Evolutionary conservation across 2,329 filamentous ascomycete species (phyloP).

Genomic region (Talaromyces funiculosus): DNA sequence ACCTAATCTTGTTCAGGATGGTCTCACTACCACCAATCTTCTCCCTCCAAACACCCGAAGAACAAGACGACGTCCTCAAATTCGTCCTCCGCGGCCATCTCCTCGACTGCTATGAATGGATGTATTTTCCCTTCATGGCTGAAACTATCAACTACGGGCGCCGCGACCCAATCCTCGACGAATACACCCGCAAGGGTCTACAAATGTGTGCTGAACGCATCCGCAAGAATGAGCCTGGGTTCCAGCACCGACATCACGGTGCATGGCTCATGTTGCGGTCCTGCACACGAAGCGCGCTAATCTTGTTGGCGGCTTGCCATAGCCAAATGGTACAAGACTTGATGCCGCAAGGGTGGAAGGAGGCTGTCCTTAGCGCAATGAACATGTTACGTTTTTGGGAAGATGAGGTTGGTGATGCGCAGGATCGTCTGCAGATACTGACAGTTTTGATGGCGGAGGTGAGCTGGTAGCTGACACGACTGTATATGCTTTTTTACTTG

Average conservation of each 20-base stretch:
- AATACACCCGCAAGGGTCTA: conserved; percentile 26
- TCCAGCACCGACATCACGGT: conserved; percentile 30
- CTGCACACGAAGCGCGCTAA: conserved; percentile 27
- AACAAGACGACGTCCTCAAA: conserved; percentile 27
- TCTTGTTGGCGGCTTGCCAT: conserved; percentile 22
- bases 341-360: conserved; percentile 22
- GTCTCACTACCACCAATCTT: conserved; percentile 19
- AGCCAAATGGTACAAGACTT: conserved; percentile 16
- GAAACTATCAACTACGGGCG: conserved; percentile 24
- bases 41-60: conserved; percentile 20
- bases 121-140: conserved; percentile 34
- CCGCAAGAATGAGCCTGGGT: conserved; percentile 28
- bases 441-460: conserved; percentile 16
- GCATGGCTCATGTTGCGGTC: conserved; percentile 31
- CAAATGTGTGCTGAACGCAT: conserved; percentile 29
- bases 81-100: conserved; percentile 33
- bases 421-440: conserved; percentile 22
- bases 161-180: conserved; percentile 17
- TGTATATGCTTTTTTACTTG: neutral
- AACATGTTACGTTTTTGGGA: conserved; percentile 26
- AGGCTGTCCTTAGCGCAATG: conserved; percentile 22
- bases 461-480: conserved; percentile 3
- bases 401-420: conserved; percentile 22
- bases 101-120: conserved; percentile 34
- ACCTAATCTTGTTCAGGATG: conserved; percentile 7